Evolutionary conservation across 352 stramenopile species (phyloP), one percentile per base, ranked within the genome.

Genomic region (Globisporangium nagaii): DNA sequence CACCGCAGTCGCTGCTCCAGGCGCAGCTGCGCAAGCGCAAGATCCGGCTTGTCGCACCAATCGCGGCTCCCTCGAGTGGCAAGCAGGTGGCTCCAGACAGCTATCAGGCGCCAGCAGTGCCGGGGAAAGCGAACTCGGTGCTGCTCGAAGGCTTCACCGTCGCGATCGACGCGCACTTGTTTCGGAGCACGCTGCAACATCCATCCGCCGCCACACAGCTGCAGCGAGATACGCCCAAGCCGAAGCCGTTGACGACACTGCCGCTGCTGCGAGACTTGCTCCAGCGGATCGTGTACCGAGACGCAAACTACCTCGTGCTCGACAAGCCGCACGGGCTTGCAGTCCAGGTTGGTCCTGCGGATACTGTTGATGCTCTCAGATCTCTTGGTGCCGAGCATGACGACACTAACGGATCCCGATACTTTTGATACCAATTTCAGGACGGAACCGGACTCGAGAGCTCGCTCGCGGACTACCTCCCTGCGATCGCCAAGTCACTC

Each of bases 321-420:
- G 68, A 90, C 58, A 90, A 90, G 49, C 80, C 80, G 1, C 65
- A 74, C n/a, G 77, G 77, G 42, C 65, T 90, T 45, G 80, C 78
- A 24, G 75, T 88, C 12, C 79, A 84, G 60, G 68, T 73, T 36
- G 2, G 3, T 8, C 27, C 5, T 19, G 15, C n/a, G n/a, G 10
- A 22, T 2, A 12, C 15, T 10, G 9, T 8, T 45, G 36, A 4
- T 10, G 5, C 13, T 44, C 4, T 24, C 30, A 55, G 39, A 4
- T 35, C n/a, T n/a, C n/a, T n/a, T n/a, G n/a, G n/a, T n/a, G n/a
- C n/a, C n/a, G n/a, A n/a, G n/a, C n/a, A n/a, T n/a, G n/a, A n/a
- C n/a, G n/a, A 32, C 13, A 25, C 22, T n/a, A n/a, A 47, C 13
- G 19, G 7, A 13, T 47, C 12, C 32, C 32, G 25, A 47, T 47